Percentiles rank a stretch among this genome's conserved stretches.
phyloP scores from a whole-genome alignment of 2,329 filamentous ascomycete species.

The Gaeumannomyces sp. region DNA sequence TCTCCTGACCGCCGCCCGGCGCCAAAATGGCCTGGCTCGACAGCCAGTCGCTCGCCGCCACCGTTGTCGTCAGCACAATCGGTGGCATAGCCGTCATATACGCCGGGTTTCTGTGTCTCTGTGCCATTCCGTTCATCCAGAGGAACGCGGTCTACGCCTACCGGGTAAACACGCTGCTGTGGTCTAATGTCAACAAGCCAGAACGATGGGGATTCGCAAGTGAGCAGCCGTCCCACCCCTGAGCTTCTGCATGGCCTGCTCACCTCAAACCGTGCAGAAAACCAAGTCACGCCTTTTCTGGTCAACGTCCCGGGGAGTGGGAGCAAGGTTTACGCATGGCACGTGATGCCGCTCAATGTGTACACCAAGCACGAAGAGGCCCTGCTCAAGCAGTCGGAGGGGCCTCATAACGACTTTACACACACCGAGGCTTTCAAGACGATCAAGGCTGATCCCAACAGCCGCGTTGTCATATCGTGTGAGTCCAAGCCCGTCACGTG shows the following conservation, averaged over 20 bases:
- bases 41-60: background rate
- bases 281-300: constrained; percentile 83
- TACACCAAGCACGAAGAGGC: constrained; percentile 66
- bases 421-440: constrained; percentile 53
- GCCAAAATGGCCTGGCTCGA: background rate
- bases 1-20: background rate
- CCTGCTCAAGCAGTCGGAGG: constrained; percentile 46
- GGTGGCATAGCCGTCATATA: constrained; percentile 54
- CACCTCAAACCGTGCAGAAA: constrained; percentile 44
- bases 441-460: constrained; percentile 55
- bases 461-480: constrained; percentile 60
- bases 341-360: constrained; percentile 72
- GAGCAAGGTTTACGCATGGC: constrained; percentile 81
- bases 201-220: constrained; percentile 83
- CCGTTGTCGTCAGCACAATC: constrained; percentile 48
- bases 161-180: constrained; percentile 61
- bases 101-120: constrained; percentile 55
- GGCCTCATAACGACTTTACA: constrained; percentile 47
- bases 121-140: constrained; percentile 67
- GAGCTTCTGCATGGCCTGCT: background rate
- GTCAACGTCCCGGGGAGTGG: constrained; percentile 63
- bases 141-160: constrained; percentile 81
- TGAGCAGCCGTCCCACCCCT: constrained; percentile 30
- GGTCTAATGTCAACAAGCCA: constrained; percentile 63
- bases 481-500: constrained; percentile 24